These are phyloP conservation scores for Aulographum hederae DNA, from an alignment of 2,329 filamentous ascomycete species.

Conservation along the genomic window DNA sequence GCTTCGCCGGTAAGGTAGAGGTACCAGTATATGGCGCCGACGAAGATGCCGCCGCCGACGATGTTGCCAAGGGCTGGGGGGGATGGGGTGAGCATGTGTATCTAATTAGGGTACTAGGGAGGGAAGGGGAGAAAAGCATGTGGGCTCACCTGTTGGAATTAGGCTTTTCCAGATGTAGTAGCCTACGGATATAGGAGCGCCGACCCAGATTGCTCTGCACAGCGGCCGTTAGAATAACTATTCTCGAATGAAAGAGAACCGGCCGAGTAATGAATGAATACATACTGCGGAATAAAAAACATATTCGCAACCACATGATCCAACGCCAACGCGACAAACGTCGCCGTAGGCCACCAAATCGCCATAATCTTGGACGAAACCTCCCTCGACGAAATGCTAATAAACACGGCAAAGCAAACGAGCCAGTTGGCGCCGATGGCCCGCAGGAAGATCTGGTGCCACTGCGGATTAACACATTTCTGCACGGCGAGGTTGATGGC, in stretches of 20 bases:
- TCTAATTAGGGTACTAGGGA: no score
- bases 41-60: background rate
- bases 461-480: constrained; percentile 8
- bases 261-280: constrained; percentile 9
- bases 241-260: no score
- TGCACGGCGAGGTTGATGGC: constrained; percentile 7
- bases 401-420: constrained; percentile 10
- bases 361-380: constrained; percentile 10
- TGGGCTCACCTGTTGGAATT: no score
- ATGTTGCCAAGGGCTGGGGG: background rate
- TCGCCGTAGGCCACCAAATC: constrained; percentile 13
- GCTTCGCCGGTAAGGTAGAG: constrained; percentile 1
- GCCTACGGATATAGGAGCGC: constrained; percentile 10
- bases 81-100: no score
- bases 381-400: constrained; percentile 10
- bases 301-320: constrained; percentile 14
- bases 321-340: constrained; percentile 11
- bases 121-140: no score
- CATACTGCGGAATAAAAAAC: constrained; percentile 12
- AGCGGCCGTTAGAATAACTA: no score
- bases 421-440: constrained; percentile 11
- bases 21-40: constrained; percentile 2
- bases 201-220: no score
- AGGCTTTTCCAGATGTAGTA: constrained; percentile 14
- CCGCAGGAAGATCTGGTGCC: constrained; percentile 9